A percentile compares a stretch with the other conserved stretches of the same genome.
phyloP scores from a whole-genome alignment of 164 flowering plant species.

The Paratinospora sagittata region DNA sequence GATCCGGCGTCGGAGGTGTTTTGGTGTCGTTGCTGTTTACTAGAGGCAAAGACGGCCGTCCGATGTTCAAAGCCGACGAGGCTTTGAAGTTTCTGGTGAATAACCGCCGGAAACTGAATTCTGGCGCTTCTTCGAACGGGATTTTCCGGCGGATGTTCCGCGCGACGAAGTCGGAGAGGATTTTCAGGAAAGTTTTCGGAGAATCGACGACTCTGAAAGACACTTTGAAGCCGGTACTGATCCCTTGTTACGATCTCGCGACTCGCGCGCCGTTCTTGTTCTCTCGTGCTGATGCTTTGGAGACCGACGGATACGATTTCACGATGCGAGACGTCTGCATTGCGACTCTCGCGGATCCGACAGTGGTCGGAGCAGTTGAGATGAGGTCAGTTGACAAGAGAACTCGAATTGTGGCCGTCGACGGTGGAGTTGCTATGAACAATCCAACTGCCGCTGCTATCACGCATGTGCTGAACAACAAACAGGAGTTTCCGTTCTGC shows the following conservation, averaged over 20 bases:
- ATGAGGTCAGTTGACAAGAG: slow-evolving; percentile 42
- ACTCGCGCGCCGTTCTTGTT: too few species aligned
- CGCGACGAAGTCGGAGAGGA: too few species aligned
- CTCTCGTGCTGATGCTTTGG: slow-evolving; percentile 66
- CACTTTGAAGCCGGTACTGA: too few species aligned
- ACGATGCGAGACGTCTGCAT: slow-evolving; percentile 45
- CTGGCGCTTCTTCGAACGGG: too few species aligned
- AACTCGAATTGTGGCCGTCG: slow-evolving; percentile 44
- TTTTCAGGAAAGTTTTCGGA: too few species aligned
- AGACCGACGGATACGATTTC: slow-evolving; percentile 59
- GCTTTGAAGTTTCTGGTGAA: too few species aligned
- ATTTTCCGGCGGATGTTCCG: too few species aligned
- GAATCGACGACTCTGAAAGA: too few species aligned
- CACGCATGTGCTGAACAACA: slow-evolving; percentile 67
- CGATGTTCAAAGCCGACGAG: slow-evolving; percentile 37
- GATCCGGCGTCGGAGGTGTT: slow-evolving; percentile 58
- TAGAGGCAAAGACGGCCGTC: slow-evolving; percentile 33
- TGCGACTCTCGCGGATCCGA: slow-evolving; percentile 43
- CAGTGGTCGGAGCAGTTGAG: slow-evolving; percentile 25
- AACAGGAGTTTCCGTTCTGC: slow-evolving; percentile 59
- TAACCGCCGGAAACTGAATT: too few species aligned
- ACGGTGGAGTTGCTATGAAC: slow-evolving; percentile 50
- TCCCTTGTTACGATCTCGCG: too few species aligned
- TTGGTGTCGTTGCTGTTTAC: slow-evolving; percentile 56
- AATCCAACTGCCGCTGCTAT: slow-evolving; percentile 69